Base-by-base conservation (phyloP, 805 yeast genomes). In the Cyberlindnera galapagoensis region DNA sequence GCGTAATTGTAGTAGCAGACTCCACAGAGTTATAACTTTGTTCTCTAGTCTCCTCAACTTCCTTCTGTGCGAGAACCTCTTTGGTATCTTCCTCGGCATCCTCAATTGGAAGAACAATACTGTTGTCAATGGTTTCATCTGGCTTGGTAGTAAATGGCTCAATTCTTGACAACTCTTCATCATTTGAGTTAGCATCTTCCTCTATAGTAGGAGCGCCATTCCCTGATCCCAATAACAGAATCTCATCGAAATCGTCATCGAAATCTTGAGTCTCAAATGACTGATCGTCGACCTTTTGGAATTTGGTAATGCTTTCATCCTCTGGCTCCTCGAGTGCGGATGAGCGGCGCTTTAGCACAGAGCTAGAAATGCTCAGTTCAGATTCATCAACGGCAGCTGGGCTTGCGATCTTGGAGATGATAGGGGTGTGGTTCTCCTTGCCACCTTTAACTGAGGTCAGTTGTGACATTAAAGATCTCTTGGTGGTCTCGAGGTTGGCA, bases 151-250 rank as follows among this genome's bases (percentile, higher is more conserved):
- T 17, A 15, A 11, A 31, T 18, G 38, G 35, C 25, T 49, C 54
- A 16, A 51, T 50, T 33, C 51, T 46, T 9, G 56, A 51, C 1
- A 51, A 38, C 21, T 48, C 53, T 28, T 49, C 53, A 22, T 42
- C 39, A 4, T 26, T 36, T n/a, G n/a, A n/a, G n/a, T n/a, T n/a
- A 45, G 50, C 55, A 46, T 44, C 41, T 5, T 60, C 39, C 19
- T 49, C 52, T 3, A 45, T 49, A 42, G 48, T 36, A 5, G 22
- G 30, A 9, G 14, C 24, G 8, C 10, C 9, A 15, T 24, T 25
- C 3, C 19, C 25, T n/a, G n/a, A n/a, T n/a, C n/a, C n/a, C n/a
- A n/a, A n/a, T n/a, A n/a, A n/a, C n/a, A n/a, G n/a, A n/a, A 21
- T 15, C 26, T 15, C 14, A 10, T n/a, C 12, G 20, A 28, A 11